Evolutionary conservation across 768 basidiomycete species (phyloP).

Genomic region (Crepidotus variabilis): DNA sequence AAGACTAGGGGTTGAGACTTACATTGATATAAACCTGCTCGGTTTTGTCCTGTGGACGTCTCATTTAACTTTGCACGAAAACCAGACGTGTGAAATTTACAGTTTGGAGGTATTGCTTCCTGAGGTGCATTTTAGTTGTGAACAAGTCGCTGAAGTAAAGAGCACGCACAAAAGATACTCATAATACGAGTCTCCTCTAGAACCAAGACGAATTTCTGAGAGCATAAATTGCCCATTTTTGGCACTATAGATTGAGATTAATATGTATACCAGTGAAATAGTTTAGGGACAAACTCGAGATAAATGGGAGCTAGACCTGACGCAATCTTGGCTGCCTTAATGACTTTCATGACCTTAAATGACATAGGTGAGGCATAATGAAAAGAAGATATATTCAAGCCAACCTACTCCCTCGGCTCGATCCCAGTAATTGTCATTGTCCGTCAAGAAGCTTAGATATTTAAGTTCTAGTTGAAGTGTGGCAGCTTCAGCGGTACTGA

Average conservation of each 20-base stretch:
- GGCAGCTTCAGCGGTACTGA: constrained; percentile 82
- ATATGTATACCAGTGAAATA: background rate
- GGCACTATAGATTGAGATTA: constrained; percentile 21
- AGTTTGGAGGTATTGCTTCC: constrained; percentile 85
- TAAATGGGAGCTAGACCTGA: constrained; percentile 83
- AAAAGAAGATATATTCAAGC: background rate
- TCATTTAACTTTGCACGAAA: background rate
- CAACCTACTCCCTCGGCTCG: constrained; percentile 64
- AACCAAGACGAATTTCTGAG: constrained; percentile 87
- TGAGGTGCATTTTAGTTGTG: constrained; percentile 13
- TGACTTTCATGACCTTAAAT: constrained; percentile 56
- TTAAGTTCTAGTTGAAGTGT: constrained; percentile 89
- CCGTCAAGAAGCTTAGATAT: constrained; percentile 77
- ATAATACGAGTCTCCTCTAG: constrained; percentile 91
- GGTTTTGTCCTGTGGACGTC: constrained; percentile 51
- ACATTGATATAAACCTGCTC: constrained; percentile 80
- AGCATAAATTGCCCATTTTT: constrained; percentile 46
- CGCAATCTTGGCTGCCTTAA: constrained; percentile 55
- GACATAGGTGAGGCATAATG: background rate
- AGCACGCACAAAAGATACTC: constrained; percentile 77
- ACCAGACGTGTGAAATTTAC: constrained; percentile 26
- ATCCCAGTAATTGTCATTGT: constrained; percentile 79
- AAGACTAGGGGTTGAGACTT: background rate
- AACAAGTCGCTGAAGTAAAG: background rate
- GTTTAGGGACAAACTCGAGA: constrained; percentile 51